These are phyloP conservation scores for Cucurbita ficifolia DNA, from an alignment of 306 rosid species.

Conservation along the genomic window DNA sequence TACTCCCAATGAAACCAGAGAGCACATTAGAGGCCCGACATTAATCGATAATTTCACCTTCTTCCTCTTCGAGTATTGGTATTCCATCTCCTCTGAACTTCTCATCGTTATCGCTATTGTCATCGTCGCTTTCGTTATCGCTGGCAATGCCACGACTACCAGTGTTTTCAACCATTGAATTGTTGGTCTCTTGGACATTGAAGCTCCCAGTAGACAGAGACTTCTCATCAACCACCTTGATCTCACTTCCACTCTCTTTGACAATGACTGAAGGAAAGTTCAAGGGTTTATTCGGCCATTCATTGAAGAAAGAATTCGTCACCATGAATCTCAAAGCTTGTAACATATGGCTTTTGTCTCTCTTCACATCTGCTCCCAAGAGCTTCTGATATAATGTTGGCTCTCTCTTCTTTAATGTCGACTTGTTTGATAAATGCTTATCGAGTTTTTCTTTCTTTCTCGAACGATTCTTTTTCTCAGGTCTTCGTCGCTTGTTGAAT, in stretches of 20 bases:
- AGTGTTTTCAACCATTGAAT: not conserved
- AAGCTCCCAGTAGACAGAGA: not conserved
- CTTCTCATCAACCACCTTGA: conserved; percentile 9
- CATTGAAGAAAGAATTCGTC: conserved; percentile 57
- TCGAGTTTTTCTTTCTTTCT: conserved; percentile 42
- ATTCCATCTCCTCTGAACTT: conserved; percentile 11
- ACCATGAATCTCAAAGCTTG: conserved; percentile 82
- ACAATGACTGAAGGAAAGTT: conserved; percentile 35
- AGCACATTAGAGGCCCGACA: not conserved
- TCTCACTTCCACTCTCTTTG: conserved; percentile 23
- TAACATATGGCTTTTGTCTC: conserved; percentile 46
- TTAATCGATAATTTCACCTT: conserved; percentile 58
- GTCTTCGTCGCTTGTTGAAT: conserved; percentile 29
- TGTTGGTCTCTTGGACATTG: not conserved
- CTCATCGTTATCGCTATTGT: not conserved
- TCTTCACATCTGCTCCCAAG: conserved; percentile 47
- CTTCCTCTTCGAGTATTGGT: conserved; percentile 40
- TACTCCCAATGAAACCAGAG: not conserved
- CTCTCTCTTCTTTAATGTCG: conserved; percentile 19
- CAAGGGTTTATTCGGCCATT: conserved; percentile 46
- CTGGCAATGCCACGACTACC: not conserved
- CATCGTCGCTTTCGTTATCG: not conserved
- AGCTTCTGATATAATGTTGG: conserved; percentile 75
- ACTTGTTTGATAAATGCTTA: conserved; percentile 7
- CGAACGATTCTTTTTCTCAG: conserved; percentile 18